phyloP scores from a whole-genome alignment of 768 basidiomycete species.

The Russula abietina region DNA sequence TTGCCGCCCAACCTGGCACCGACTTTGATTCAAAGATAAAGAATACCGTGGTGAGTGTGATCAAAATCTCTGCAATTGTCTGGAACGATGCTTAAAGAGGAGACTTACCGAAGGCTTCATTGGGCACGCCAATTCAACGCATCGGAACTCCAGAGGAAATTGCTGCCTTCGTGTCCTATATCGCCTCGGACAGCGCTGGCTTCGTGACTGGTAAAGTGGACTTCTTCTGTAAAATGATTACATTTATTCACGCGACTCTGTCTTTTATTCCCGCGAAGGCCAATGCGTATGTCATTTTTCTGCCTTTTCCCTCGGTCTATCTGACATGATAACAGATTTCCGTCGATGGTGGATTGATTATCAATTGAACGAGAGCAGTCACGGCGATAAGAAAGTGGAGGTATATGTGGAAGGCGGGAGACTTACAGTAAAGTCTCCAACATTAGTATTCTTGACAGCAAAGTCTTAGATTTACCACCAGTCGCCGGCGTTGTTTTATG shows the following conservation, averaged over 20 bases:
- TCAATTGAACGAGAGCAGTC: slow-evolving; percentile 7
- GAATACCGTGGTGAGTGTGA: neutral
- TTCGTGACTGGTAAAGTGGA: slow-evolving; percentile 25
- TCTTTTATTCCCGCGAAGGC: neutral
- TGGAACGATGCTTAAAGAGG: neutral
- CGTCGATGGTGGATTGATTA: slow-evolving; percentile 7
- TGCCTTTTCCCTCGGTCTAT: too few species aligned
- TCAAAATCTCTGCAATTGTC: neutral
- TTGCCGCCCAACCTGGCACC: neutral
- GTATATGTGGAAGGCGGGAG: too few species aligned
- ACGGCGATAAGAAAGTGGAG: neutral
- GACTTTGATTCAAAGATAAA: neutral
- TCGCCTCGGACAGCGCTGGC: slow-evolving; percentile 18
- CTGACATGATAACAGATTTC: slow-evolving; percentile 3
- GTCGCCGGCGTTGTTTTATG: too few species aligned
- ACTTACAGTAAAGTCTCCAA: too few species aligned
- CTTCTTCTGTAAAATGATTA: too few species aligned
- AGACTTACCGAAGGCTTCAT: neutral
- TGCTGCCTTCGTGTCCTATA: slow-evolving; percentile 24
- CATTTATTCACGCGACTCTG: neutral
- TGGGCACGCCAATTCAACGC: slow-evolving; percentile 1
- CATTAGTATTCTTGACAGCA: neutral
- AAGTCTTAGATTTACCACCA: too few species aligned
- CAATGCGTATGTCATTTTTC: slow-evolving; percentile 12
- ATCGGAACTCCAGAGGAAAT: slow-evolving; percentile 21